A percentile compares a stretch with the other conserved stretches of the same genome.
Conservation (phyloP, 2,329 filamentous ascomycete genomes). For the Aspergillus tamarii region DNA sequence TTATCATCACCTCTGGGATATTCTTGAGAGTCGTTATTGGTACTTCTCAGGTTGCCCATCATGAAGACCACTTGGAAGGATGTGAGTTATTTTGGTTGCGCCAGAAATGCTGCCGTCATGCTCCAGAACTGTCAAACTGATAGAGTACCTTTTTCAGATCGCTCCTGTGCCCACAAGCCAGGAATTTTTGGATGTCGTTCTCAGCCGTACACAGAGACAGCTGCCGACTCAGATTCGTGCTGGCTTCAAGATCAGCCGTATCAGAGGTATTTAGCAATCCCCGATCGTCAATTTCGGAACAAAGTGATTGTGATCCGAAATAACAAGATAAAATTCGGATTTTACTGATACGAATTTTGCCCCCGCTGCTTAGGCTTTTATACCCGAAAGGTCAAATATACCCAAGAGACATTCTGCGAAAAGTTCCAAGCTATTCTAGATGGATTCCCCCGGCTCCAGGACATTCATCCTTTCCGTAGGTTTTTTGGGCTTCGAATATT, state of each 20-base stretch:
- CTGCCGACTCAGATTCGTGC: constrained; percentile 94
- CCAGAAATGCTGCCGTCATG: background rate
- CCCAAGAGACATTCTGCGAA: constrained; percentile 93
- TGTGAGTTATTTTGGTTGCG: constrained; percentile 33
- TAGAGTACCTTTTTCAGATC: constrained; percentile 56
- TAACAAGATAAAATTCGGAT: constrained; percentile 9
- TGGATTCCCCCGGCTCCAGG: constrained; percentile 87
- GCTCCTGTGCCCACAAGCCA: constrained; percentile 86
- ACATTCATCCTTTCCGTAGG: constrained; percentile 92
- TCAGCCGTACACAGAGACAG: constrained; percentile 88
- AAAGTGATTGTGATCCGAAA: background rate
- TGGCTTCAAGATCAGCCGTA: constrained; percentile 94
- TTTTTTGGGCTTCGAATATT: constrained; percentile 22
- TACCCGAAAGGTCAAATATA: constrained; percentile 97
- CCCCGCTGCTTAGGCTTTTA: constrained; percentile 70
- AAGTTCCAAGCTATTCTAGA: constrained; percentile 90
- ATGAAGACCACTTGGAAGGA: constrained; percentile 67
- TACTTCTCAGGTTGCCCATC: constrained; percentile 34
- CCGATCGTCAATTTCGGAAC: background rate
- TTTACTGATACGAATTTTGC: constrained; percentile 32
- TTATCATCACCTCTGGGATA: constrained; percentile 11
- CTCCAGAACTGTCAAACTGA: constrained; percentile 12
- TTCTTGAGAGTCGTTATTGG: constrained; percentile 29
- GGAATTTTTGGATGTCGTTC: constrained; percentile 97
- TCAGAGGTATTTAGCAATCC: constrained; percentile 58